Percentiles rank a stretch among this genome's conserved stretches.
Conservation (phyloP, 176 grass and related monocot species). For the Musa acuminata region DNA sequence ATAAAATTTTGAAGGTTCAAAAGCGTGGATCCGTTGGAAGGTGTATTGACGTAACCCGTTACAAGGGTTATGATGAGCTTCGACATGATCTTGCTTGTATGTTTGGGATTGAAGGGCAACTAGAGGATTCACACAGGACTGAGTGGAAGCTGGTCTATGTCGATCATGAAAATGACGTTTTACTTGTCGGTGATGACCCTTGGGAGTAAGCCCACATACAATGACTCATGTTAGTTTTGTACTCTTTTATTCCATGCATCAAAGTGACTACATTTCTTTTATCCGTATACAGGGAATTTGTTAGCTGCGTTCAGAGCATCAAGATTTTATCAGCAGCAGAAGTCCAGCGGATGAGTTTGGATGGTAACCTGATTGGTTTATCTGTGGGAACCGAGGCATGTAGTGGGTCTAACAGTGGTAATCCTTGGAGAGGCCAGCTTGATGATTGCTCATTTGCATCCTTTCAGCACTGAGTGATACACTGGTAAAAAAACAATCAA, state of each 20-base stretch:
- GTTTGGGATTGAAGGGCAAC: constrained; percentile 92
- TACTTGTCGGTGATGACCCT: constrained; percentile 94
- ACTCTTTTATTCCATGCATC: not conserved
- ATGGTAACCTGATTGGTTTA: constrained; percentile 73
- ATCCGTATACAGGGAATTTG: constrained; percentile 62
- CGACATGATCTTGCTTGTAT: constrained; percentile 84
- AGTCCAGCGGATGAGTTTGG: constrained; percentile 96
- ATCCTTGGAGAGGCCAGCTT: constrained; percentile 55
- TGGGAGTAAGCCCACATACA: constrained; percentile 78
- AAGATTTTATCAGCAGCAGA: constrained; percentile 88
- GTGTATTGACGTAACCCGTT: constrained; percentile 85
- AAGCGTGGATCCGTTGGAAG: constrained; percentile 95
- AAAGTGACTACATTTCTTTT: not conserved
- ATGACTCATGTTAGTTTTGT: not conserved
- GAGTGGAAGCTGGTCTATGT: constrained; percentile 99
- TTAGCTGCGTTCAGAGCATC: constrained; percentile 92
- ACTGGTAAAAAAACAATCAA: not conserved
- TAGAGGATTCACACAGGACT: constrained; percentile 73
- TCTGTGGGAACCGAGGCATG: constrained; percentile 68
- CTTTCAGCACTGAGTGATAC: constrained; percentile 26
- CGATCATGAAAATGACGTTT: constrained; percentile 91
- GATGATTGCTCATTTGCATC: constrained; percentile 38
- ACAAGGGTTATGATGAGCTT: constrained; percentile 78
- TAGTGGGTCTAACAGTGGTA: constrained; percentile 76
- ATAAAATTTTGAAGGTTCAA: constrained; percentile 69